A percentile compares a stretch with the other conserved stretches of the same genome.
These are phyloP conservation scores for Acidiella bohemica DNA, from an alignment of 495 filamentous ascomycete species.

Conservation along the genomic window DNA sequence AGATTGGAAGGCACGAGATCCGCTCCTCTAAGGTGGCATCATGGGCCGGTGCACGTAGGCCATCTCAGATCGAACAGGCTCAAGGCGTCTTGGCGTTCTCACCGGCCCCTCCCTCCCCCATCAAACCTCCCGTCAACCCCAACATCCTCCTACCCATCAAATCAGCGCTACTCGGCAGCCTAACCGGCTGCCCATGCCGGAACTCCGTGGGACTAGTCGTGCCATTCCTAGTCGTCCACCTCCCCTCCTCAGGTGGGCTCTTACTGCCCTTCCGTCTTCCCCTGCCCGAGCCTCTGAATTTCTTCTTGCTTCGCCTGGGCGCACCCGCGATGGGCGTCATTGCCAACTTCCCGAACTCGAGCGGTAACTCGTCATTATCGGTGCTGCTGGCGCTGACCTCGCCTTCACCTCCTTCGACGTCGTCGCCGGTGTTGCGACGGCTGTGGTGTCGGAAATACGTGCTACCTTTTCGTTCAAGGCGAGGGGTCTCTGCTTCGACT, in stretches of 20 bases:
- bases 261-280: constrained; percentile 23
- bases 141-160: constrained; percentile 74
- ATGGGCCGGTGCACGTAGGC: too few species aligned
- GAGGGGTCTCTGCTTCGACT: constrained; percentile 4
- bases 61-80: background rate
- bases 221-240: too few species aligned
- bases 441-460: constrained; percentile 18
- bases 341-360: constrained; percentile 56
- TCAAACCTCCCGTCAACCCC: constrained; percentile 64
- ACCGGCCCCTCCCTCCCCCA: constrained; percentile 37
- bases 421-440: constrained; percentile 33
- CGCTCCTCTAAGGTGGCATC: background rate
- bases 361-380: constrained; percentile 61
- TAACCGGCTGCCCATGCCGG: constrained; percentile 42
- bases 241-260: constrained; percentile 17
- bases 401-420: too few species aligned
- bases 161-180: constrained; percentile 72
- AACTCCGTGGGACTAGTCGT: constrained; percentile 29
- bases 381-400: too few species aligned
- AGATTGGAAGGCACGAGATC: background rate
- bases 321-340: background rate
- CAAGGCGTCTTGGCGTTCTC: too few species aligned
- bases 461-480: constrained; percentile 2
- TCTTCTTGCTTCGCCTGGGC: constrained; percentile 1
- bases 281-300: constrained; percentile 21